Conservation (phyloP, 2,329 filamentous ascomycete genomes). For the Proliferodiscus dingleyae region DNA sequence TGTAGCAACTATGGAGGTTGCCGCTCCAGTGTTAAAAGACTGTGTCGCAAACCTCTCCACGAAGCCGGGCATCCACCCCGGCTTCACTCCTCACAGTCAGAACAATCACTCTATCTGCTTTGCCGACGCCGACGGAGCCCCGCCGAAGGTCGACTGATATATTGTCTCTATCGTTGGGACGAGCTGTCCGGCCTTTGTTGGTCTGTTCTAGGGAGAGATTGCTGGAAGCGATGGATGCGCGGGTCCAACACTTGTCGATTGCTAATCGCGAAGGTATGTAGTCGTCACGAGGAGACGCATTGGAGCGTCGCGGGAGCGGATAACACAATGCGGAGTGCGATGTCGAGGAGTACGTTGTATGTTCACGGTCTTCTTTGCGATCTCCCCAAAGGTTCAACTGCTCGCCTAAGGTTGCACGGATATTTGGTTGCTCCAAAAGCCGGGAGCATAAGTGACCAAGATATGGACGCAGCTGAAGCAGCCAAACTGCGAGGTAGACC, state of each 20-base stretch:
- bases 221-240: slow-evolving; percentile 6
- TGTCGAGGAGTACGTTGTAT: too few species aligned
- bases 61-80: slow-evolving; percentile 4
- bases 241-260: slow-evolving; percentile 9
- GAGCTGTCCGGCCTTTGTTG: slow-evolving; percentile 5
- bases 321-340: slow-evolving; percentile 16
- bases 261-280: slow-evolving; percentile 15
- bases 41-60: slow-evolving; percentile 1
- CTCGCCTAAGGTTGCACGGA: slow-evolving; percentile 9
- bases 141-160: slow-evolving; percentile 21
- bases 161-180: slow-evolving; percentile 4
- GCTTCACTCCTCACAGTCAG: slow-evolving; percentile 16
- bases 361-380: slow-evolving; percentile 23
- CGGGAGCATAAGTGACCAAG: too few species aligned
- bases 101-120: slow-evolving; percentile 14
- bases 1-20: slow-evolving; percentile 12
- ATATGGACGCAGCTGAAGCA: too few species aligned
- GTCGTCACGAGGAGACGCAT: slow-evolving; percentile 18
- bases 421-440: slow-evolving; percentile 2
- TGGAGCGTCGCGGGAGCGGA: slow-evolving; percentile 12
- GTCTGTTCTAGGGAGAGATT: slow-evolving; percentile 1
- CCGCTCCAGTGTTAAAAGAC: slow-evolving; percentile 4
- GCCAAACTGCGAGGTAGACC: too few species aligned
- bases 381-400: slow-evolving; percentile 16
- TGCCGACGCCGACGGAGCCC: slow-evolving; percentile 22